phyloP scores from a whole-genome alignment of 306 rosid genomes.

The Medicago arabica region DNA sequence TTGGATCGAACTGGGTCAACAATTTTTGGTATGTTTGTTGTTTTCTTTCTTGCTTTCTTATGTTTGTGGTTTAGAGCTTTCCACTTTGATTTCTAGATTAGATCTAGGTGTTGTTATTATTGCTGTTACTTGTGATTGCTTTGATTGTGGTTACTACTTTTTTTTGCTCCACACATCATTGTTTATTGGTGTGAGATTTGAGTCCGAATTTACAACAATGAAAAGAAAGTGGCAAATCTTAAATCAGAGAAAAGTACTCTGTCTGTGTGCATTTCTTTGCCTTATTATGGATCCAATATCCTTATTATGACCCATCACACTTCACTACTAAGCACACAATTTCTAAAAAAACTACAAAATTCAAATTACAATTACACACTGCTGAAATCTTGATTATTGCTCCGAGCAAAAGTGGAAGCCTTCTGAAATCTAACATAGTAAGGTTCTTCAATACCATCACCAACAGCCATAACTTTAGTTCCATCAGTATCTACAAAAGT shows the following conservation, averaged over 20 bases:
- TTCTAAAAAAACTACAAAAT: not conserved
- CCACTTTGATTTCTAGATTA: too few species aligned
- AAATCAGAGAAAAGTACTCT: not conserved
- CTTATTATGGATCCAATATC: not conserved
- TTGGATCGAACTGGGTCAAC: too few species aligned
- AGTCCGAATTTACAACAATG: not conserved
- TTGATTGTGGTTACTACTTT: too few species aligned
- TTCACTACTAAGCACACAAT: constrained; percentile 3
- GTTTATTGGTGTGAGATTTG: too few species aligned
- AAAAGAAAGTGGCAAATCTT: not conserved
- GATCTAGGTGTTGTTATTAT: too few species aligned
- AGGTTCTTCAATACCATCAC: constrained; percentile 34
- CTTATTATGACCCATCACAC: not conserved
- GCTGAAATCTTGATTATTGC: constrained; percentile 18
- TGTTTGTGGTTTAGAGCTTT: too few species aligned
- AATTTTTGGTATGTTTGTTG: too few species aligned
- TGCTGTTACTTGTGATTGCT: too few species aligned
- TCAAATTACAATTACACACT: constrained; percentile 9
- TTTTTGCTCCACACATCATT: too few species aligned
- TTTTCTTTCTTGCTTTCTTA: too few species aligned
- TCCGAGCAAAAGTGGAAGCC: not conserved
- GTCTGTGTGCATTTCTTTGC: not conserved
- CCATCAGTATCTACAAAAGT: constrained; percentile 42
- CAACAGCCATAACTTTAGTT: constrained; percentile 48
- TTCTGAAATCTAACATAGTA: constrained; percentile 49